Base-by-base conservation (phyloP, 139 green algal genomes). In the Trebouxia sp. region DNA sequence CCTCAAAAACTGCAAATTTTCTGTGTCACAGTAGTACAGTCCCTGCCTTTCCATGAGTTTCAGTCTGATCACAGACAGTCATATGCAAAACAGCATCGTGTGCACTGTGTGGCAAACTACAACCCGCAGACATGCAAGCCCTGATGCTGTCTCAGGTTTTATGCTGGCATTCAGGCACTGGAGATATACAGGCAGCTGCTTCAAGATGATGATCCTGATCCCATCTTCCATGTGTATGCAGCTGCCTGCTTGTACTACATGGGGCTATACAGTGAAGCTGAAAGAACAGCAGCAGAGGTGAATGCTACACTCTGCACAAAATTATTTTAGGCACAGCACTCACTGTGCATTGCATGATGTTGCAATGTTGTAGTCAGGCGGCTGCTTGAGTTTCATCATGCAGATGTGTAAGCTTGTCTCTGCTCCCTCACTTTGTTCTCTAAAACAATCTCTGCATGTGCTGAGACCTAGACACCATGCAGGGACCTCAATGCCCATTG, bases 241-340 rank as follows among this genome's bases (percentile, higher is more conserved):
- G 91, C 90, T 26, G 90, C 87, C 3, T 96, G 92, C 85, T 80
- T 87, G 22, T 96, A 90, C 65, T 93, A 96, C 88, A 92, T 96
- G 83, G 91, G 91, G 0, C 69, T 88, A 47, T 93, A 92, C 78
- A 82, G 90, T 67, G 84, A 94, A 45, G 88, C 92, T 66, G 89
- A 92, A 51, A 82, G 91, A 88, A 0, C 39, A 85, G 67, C 76
- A 92, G 81, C 82, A 87, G 42, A 66, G 43, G 37, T 67, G 80
- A 75, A 15, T 62, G 32, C 20, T 14, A 26, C 17, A 22, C 17
- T 51, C 20, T 17, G 50, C 50, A 58, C 50, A 3, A 2, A 17
- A 58, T 17, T n/a, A n/a, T n/a, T n/a, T n/a, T n/a, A n/a, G n/a
- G n/a, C n/a, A n/a, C n/a, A n/a, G n/a, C n/a, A n/a, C n/a, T n/a